phyloP scores from a whole-genome alignment of 371 early-diverging fungal species.

The Syncephalastrum racemosum region DNA sequence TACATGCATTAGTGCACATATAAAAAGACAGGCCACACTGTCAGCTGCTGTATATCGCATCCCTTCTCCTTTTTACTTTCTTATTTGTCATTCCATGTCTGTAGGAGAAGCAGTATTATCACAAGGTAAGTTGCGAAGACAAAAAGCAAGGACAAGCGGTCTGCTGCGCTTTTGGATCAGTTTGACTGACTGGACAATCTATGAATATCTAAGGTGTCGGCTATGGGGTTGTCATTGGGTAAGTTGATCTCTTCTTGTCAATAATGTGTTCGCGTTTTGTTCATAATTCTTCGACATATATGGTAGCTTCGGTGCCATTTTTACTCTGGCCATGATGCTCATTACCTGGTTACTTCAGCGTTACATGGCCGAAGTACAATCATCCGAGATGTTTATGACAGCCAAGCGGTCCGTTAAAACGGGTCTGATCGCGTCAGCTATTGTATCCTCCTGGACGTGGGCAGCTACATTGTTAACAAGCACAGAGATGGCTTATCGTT shows the following conservation, averaged over 20 bases:
- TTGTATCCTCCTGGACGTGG: conserved; percentile 71
- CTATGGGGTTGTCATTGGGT: conserved; percentile 41
- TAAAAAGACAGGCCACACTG: background rate
- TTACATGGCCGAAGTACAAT: conserved; percentile 60
- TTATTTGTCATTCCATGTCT: conserved; percentile 20
- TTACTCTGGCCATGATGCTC: conserved; percentile 60
- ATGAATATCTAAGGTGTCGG: conserved; percentile 22
- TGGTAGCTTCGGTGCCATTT: conserved; percentile 54
- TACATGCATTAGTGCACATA: background rate
- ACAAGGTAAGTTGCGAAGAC: conserved; percentile 18
- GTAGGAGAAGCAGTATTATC: conserved; percentile 17
- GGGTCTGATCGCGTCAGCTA: conserved; percentile 69
- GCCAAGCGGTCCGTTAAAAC: conserved; percentile 65
- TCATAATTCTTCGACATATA: background rate
- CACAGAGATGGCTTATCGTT: conserved; percentile 68
- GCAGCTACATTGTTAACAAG: conserved; percentile 67
- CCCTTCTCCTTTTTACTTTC: background rate
- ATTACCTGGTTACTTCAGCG: conserved; percentile 62
- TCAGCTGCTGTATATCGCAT: conserved; percentile 9
- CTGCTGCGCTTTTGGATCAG: too few species aligned
- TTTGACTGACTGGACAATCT: too few species aligned
- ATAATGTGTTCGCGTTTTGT: background rate
- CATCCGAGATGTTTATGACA: conserved; percentile 70
- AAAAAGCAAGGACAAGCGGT: too few species aligned
- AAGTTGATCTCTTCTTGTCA: background rate